Base-by-base conservation (phyloP, 2,329 filamentous ascomycete genomes). In the Xylaria arbuscula region DNA sequence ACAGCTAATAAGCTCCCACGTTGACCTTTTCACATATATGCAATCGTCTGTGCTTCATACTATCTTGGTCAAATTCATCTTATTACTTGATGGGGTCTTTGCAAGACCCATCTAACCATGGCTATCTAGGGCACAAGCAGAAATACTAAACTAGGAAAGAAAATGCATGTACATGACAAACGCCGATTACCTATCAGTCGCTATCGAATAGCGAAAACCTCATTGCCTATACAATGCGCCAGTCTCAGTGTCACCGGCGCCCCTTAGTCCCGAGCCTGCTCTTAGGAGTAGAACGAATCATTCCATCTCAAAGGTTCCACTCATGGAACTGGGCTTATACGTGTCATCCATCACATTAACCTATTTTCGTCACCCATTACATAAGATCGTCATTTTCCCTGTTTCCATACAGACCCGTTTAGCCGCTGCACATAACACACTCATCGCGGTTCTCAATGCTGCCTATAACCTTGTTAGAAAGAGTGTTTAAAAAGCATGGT, bases 341-440 rank as follows among this genome's bases (percentile, higher is more conserved):
- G n/a, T 66, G 24, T 64, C 60, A 6, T 60, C 51, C 38, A 48
- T 64, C 60, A 65, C 58, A 68, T 66, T 68, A 66, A 63, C 19
- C 47, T 50, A 71, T 70, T 58, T 50, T 75, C 72, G 64, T 75
- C 67, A 70, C 67, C 72, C 63, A 67, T 72, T 64, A 59, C 72
- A 59, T 75, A 72, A 72, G 62, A 62, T 77, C 73, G 50, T 75
- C 68, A 72, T 59, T 66, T 64, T 67, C 32, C 65, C 32, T 51
- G 10, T 66, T 32, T 58, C 45, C 47, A 55, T 48, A 8, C 24
- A 66, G n/a, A 60, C 36, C 50, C 34, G 2, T 24, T 76, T 88
- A 98, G 85, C 94, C 95, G 82, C 93, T 97, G 90, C 96, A 99
- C 96, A 99, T 98, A 72, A 97, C 80, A 80, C 96, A 99, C 56